Evolutionary conservation across 305 asterid genomes (phyloP).

Genomic region (Fraxinus paxiana): DNA sequence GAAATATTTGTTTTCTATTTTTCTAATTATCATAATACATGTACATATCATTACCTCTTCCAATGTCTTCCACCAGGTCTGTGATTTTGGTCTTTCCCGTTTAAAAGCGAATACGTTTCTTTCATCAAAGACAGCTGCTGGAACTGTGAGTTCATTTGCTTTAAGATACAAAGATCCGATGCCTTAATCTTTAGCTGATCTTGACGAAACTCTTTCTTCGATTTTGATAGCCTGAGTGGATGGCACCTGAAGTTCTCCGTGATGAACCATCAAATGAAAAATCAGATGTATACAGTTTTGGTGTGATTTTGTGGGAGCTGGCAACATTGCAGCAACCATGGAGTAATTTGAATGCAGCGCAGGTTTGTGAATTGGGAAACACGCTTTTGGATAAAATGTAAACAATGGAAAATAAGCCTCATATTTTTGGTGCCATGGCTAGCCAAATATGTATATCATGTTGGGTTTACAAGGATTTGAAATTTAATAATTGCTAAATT

Average conservation of each 20-base stretch:
- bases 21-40: background rate
- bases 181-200: background rate
- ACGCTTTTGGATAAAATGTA: background rate
- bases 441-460: conserved; percentile 1
- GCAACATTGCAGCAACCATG: conserved; percentile 88
- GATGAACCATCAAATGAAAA: conserved; percentile 95
- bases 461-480: background rate
- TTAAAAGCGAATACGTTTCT: conserved; percentile 89
- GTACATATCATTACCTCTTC: conserved; percentile 18
- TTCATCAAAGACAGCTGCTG: conserved; percentile 97
- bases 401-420: background rate
- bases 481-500: background rate
- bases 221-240: conserved; percentile 86
- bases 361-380: conserved; percentile 52
- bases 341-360: conserved; percentile 83
- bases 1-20: background rate
- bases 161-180: background rate
- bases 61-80: conserved; percentile 53
- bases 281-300: conserved; percentile 95
- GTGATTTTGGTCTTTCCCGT: conserved; percentile 98
- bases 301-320: conserved; percentile 95
- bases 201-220: background rate
- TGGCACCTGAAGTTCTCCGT: conserved; percentile 99
- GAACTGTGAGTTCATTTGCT: conserved; percentile 67
- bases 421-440: background rate